Evolutionary conservation across 768 basidiomycete species (phyloP).

Genomic region (Agrocybe chaxingu): DNA sequence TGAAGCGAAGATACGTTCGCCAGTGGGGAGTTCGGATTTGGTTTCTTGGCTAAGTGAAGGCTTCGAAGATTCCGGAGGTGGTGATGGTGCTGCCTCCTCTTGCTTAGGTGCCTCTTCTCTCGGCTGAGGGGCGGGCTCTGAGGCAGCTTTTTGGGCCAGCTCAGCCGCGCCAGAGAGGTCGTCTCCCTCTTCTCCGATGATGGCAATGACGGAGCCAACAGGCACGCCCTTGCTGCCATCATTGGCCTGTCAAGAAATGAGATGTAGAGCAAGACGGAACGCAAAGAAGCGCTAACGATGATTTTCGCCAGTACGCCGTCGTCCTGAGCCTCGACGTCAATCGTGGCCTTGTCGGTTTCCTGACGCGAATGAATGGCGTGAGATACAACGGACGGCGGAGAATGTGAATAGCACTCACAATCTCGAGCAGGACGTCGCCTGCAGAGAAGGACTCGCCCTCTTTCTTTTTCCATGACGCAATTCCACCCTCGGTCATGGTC

Average conservation of each 20-base stretch:
- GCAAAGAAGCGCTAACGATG: slow-evolving; percentile 55
- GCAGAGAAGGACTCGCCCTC: slow-evolving; percentile 88
- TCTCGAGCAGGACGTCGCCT: slow-evolving; percentile 95
- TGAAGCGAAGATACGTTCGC: slow-evolving; percentile 89
- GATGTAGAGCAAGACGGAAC: neutral
- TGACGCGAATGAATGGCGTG: slow-evolving; percentile 25
- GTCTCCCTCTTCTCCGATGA: slow-evolving; percentile 93
- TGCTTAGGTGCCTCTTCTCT: slow-evolving; percentile 27
- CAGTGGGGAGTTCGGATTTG: slow-evolving; percentile 55
- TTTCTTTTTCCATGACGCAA: slow-evolving; percentile 95
- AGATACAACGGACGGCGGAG: slow-evolving; percentile 9
- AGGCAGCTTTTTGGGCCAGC: slow-evolving; percentile 37
- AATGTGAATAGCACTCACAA: slow-evolving; percentile 49
- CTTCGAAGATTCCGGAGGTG: slow-evolving; percentile 9
- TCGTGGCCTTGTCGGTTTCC: slow-evolving; percentile 99
- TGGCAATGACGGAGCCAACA: slow-evolving; percentile 88
- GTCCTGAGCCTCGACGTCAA: slow-evolving; percentile 99
- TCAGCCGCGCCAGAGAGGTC: slow-evolving; percentile 82
- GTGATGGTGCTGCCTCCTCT: slow-evolving; percentile 16
- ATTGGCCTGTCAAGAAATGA: slow-evolving; percentile 44
- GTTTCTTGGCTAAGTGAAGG: slow-evolving; percentile 31
- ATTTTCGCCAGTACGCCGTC: slow-evolving; percentile 97
- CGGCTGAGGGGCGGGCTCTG: slow-evolving; percentile 35
- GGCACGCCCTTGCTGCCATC: slow-evolving; percentile 86
- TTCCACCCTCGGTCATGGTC: slow-evolving; percentile 99